Conservation (phyloP, 2,329 filamentous ascomycete genomes). For the Fusarium pseudoanthophilum region DNA sequence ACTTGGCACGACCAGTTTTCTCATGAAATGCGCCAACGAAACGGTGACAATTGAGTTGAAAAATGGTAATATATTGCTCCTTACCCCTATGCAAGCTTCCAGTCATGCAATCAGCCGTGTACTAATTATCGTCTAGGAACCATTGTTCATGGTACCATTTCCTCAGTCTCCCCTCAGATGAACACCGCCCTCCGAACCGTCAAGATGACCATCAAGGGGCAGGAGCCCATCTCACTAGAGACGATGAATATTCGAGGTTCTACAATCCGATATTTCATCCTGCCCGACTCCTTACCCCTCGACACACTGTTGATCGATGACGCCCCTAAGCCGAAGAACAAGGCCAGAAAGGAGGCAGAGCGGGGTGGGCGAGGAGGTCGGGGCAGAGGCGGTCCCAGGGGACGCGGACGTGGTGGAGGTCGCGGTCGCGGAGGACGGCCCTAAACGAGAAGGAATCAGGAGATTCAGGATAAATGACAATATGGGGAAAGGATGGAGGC, state of each 20-base stretch:
- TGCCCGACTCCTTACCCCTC: slow-evolving; percentile 93
- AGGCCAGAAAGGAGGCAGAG: slow-evolving; percentile 91
- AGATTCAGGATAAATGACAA: background rate
- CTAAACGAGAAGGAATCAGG: slow-evolving; percentile 8
- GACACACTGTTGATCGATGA: slow-evolving; percentile 97
- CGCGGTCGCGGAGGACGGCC: slow-evolving; percentile 52
- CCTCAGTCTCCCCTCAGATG: slow-evolving; percentile 97
- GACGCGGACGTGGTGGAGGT: slow-evolving; percentile 62
- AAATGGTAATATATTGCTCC: slow-evolving; percentile 74
- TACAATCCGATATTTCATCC: slow-evolving; percentile 95
- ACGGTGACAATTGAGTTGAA: slow-evolving; percentile 98
- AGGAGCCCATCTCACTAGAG: slow-evolving; percentile 88
- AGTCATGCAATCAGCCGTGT: background rate
- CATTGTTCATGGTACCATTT: slow-evolving; percentile 96
- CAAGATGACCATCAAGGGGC: slow-evolving; percentile 93
- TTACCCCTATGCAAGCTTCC: background rate
- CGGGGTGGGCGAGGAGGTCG: slow-evolving; percentile 65
- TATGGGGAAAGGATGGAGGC: slow-evolving; percentile 20
- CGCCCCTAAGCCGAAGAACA: slow-evolving; percentile 98
- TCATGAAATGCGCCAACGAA: slow-evolving; percentile 99
- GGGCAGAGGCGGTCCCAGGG: slow-evolving; percentile 64
- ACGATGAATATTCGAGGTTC: slow-evolving; percentile 97
- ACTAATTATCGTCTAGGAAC: slow-evolving; percentile 70
- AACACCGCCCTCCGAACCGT: slow-evolving; percentile 95
- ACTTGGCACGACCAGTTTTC: slow-evolving; percentile 72